These are phyloP conservation scores for Aphanomyces stellatus DNA, from an alignment of 352 stramenopile genomes.

Conservation along the genomic window DNA sequence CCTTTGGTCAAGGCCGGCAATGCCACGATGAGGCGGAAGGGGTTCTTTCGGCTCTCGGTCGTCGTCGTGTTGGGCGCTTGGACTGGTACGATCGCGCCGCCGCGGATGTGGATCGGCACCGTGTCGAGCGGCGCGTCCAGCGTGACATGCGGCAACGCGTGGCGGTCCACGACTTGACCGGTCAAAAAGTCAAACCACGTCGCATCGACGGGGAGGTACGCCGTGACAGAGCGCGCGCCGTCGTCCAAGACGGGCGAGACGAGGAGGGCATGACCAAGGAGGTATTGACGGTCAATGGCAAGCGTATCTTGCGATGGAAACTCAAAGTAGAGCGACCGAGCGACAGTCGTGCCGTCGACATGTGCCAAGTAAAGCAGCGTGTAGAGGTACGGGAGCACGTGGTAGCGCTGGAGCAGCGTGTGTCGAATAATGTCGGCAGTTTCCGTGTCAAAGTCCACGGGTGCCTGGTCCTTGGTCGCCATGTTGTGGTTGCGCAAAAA, in stretches of 20 bases:
- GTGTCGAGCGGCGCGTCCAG: background rate
- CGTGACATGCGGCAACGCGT: background rate
- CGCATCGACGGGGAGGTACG: constrained; percentile 53
- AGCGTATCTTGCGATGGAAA: constrained; percentile 35
- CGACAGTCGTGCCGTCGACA: constrained; percentile 32
- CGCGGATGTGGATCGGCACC: constrained; percentile 25
- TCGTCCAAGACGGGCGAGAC: constrained; percentile 67
- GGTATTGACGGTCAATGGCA: constrained; percentile 56
- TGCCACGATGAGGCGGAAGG: constrained; percentile 25
- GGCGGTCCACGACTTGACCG: constrained; percentile 27
- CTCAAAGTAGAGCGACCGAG: constrained; percentile 50
- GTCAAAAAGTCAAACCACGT: constrained; percentile 59
- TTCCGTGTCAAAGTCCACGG: constrained; percentile 58
- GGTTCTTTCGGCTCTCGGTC: constrained; percentile 40
- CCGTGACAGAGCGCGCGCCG: constrained; percentile 39
- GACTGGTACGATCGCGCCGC: constrained; percentile 49
- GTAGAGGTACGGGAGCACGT: constrained; percentile 79
- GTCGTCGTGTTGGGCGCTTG: constrained; percentile 53
- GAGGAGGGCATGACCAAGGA: constrained; percentile 63
- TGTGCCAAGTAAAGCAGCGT: constrained; percentile 65
- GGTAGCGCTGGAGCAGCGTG: constrained; percentile 53
- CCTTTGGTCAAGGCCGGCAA: background rate
- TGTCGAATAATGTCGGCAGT: constrained; percentile 53
- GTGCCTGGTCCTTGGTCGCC: constrained; percentile 33
- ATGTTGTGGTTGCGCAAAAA: constrained; percentile 64